Evolutionary conservation across 2,329 filamentous ascomycete species (phyloP), one percentile per base, ranked within the genome.

Genomic region (Polychaeton citri): DNA sequence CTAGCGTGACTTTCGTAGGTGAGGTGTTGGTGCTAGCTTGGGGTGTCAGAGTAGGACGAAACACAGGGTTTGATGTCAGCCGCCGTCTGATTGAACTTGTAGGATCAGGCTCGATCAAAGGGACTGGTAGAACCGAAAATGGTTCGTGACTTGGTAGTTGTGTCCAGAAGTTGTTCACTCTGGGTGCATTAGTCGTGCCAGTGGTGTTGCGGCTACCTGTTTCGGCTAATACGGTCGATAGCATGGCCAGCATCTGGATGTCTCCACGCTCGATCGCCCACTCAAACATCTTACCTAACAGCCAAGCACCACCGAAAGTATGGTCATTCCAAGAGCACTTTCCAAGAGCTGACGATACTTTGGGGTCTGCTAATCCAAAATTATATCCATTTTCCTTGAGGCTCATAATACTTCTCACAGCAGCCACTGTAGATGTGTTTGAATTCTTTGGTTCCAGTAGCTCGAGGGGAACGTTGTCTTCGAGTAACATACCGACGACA

Each of bases 401-500:
- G 15, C 12, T 12, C 24, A 28, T n/a, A n/a, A n/a, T n/a, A n/a
- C n/a, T n/a, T n/a, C n/a, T n/a, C n/a, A n/a, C n/a, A n/a, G n/a
- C n/a, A n/a, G n/a, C n/a, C n/a, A n/a, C n/a, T n/a, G n/a, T n/a
- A n/a, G n/a, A n/a, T n/a, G n/a, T n/a, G n/a, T n/a, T n/a, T n/a
- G n/a, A n/a, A n/a, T n/a, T n/a, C n/a, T n/a, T n/a, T n/a, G n/a
- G n/a, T n/a, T n/a, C 15, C 3, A 4, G 12, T 18, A 83, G 62
- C 46, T 80, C 71, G 3, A 88, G 63, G 1, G 81, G 81, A 19
- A 87, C 77, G 31, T 84, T 76, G 46, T 82, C 81, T 44, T 77
- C 76, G 32, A 96, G 63, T 5, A 96, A 66, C 39, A 95, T 65
- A 13, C 75, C 79, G 37, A 85, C 68, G 44, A 95, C 79, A 33